Percentiles rank a stretch among this genome's conserved stretches.
Evolutionary conservation across 371 early-diverging fungal species (phyloP).

Genomic region (Mucor saturninus): DNA sequence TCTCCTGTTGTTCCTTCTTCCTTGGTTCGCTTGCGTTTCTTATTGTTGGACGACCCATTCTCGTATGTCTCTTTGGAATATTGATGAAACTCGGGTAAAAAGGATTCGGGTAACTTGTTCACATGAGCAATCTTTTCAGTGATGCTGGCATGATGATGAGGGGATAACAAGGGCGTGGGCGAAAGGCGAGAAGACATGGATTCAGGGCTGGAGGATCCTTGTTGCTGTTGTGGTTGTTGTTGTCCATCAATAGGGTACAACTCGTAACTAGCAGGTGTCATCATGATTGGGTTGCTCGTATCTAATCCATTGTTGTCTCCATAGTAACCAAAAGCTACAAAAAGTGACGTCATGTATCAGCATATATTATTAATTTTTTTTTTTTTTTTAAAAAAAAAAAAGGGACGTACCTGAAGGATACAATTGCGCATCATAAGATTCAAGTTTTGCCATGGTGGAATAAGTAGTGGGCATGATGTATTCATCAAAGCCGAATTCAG

Average conservation of each 20-base stretch:
- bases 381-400: background rate
- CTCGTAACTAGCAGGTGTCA: constrained; percentile 23
- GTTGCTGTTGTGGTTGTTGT: background rate
- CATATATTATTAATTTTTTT: constrained; percentile 4
- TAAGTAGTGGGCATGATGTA: constrained; percentile 53
- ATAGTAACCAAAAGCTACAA: constrained; percentile 30
- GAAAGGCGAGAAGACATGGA: constrained; percentile 40
- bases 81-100: constrained; percentile 55
- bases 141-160: constrained; percentile 27
- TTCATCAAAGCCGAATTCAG: constrained; percentile 53
- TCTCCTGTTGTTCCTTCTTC: constrained; percentile 4
- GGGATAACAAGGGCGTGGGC: constrained; percentile 31
- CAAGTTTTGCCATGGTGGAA: constrained; percentile 40
- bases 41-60: constrained; percentile 45
- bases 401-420: constrained; percentile 42
- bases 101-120: constrained; percentile 53
- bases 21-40: constrained; percentile 38
- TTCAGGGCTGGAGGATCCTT: constrained; percentile 35
- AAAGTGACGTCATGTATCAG: constrained; percentile 15
- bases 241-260: constrained; percentile 13
- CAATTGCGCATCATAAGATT: constrained; percentile 45
- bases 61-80: constrained; percentile 57
- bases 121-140: constrained; percentile 53
- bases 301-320: constrained; percentile 29
- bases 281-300: constrained; percentile 25